These are phyloP conservation scores for Macrophomina phaseolina DNA, from an alignment of 2,329 filamentous ascomycete species.

Conservation along the genomic window DNA sequence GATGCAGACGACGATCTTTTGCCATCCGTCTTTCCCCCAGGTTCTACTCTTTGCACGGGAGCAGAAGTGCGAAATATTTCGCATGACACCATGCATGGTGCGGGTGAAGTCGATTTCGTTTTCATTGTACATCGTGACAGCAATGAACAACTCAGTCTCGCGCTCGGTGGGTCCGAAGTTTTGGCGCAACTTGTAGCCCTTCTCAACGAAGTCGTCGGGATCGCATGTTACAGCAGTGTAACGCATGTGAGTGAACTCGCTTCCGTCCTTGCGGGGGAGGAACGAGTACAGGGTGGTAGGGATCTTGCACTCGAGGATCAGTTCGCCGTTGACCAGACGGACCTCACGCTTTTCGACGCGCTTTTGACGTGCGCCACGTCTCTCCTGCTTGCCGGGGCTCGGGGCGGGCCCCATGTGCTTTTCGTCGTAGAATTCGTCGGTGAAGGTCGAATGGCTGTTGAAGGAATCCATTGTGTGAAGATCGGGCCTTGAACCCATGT, in stretches of 20 bases:
- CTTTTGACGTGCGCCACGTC: slow-evolving; percentile 82
- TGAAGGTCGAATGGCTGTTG: slow-evolving; percentile 65
- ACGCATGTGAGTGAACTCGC: slow-evolving; percentile 98
- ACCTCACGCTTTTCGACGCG: slow-evolving; percentile 95
- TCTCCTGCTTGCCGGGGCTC: slow-evolving; percentile 76
- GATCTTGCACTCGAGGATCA: slow-evolving; percentile 98
- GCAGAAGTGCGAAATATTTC: slow-evolving; percentile 97
- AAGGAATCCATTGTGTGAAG: slow-evolving; percentile 69
- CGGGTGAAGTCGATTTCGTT: slow-evolving; percentile 95
- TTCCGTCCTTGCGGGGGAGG: slow-evolving; percentile 86
- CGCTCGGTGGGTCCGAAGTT: slow-evolving; percentile 82
- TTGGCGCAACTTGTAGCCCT: slow-evolving; percentile 91
- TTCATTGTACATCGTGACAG: slow-evolving; percentile 99
- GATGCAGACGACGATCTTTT: slow-evolving; percentile 98
- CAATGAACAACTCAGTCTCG: slow-evolving; percentile 95
- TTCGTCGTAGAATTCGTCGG: slow-evolving; percentile 57
- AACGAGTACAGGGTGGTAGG: slow-evolving; percentile 98
- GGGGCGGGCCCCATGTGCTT: slow-evolving; percentile 90
- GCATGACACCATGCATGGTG: slow-evolving; percentile 98
- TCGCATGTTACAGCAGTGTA: slow-evolving; percentile 99
- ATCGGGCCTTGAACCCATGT: slow-evolving; percentile 56
- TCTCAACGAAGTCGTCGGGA: slow-evolving; percentile 87
- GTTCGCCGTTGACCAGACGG: slow-evolving; percentile 93
- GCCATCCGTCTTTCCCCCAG: slow-evolving; percentile 97
- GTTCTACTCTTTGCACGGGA: slow-evolving; percentile 88